phyloP scores from a whole-genome alignment of 495 filamentous ascomycete genomes.

The Tuber calosporum region DNA sequence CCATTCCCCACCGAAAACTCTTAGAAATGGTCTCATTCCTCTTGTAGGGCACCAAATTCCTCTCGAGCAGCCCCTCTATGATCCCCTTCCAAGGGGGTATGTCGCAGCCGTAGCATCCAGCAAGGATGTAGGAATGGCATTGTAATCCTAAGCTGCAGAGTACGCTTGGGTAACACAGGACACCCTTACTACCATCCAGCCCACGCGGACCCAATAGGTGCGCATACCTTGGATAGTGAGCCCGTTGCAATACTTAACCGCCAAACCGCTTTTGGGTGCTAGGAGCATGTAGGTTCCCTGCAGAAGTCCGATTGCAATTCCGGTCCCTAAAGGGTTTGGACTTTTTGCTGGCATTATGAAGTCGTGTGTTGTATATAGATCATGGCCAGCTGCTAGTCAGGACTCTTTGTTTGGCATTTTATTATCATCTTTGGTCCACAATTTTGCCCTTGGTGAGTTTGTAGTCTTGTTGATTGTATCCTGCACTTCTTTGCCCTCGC shows the following conservation, averaged over 20 bases:
- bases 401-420: no score
- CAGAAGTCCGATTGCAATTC: no score
- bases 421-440: no score
- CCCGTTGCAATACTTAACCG: slow-evolving; percentile 69
- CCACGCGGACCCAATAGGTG: slow-evolving; percentile 73
- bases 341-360: no score
- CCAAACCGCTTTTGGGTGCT: no score
- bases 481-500: no score
- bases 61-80: slow-evolving; percentile 57
- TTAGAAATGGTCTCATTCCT: slow-evolving; percentile 63
- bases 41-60: slow-evolving; percentile 65
- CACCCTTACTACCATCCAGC: slow-evolving; percentile 72
- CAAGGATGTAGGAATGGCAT: slow-evolving; percentile 75
- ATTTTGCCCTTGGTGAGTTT: no score
- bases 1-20: slow-evolving; percentile 47
- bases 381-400: no score
- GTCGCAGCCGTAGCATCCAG: slow-evolving; percentile 73
- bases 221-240: slow-evolving; percentile 80
- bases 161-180: slow-evolving; percentile 57
- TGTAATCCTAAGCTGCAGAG: slow-evolving; percentile 67
- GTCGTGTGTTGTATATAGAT: no score
- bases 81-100: slow-evolving; percentile 61
- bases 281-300: no score
- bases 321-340: no score
- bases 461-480: no score